Percentiles rank a stretch among this genome's conserved stretches.
These are phyloP conservation scores for Serendipita vermifera DNA, from an alignment of 768 basidiomycete species.

Conservation along the genomic window DNA sequence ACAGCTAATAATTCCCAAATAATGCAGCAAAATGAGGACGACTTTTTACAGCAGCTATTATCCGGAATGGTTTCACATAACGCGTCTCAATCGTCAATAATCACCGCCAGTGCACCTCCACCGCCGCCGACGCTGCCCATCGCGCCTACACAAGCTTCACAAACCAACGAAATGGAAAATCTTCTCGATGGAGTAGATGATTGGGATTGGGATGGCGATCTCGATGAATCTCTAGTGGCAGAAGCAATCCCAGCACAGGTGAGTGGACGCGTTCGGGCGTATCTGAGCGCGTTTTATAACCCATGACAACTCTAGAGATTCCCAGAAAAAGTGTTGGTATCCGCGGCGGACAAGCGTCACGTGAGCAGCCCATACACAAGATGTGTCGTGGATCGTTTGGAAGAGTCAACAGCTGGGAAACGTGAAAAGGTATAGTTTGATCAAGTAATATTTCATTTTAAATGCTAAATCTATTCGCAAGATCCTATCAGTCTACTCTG, in stretches of 20 bases:
- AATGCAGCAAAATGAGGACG: conserved; percentile 2
- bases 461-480: conserved; percentile 19
- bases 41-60: background rate
- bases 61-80: background rate
- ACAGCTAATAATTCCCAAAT: background rate
- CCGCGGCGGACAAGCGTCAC: conserved; percentile 19
- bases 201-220: conserved; percentile 53
- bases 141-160: background rate
- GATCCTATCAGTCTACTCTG: conserved; percentile 39
- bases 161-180: conserved; percentile 28
- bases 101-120: background rate
- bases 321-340: background rate
- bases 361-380: conserved; percentile 34
- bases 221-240: conserved; percentile 38
- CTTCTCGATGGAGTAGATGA: conserved; percentile 54
- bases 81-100: background rate
- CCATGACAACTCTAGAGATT: background rate
- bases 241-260: conserved; percentile 24
- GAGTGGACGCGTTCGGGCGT: background rate
- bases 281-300: background rate
- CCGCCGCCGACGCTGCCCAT: background rate
- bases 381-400: conserved; percentile 40
- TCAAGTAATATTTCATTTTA: conserved; percentile 28
- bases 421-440: conserved; percentile 19
- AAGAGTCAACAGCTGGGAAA: conserved; percentile 19